These are phyloP conservation scores for Trichoderma harzianum DNA, from an alignment of 2,329 filamentous ascomycete genomes.

Conservation along the genomic window DNA sequence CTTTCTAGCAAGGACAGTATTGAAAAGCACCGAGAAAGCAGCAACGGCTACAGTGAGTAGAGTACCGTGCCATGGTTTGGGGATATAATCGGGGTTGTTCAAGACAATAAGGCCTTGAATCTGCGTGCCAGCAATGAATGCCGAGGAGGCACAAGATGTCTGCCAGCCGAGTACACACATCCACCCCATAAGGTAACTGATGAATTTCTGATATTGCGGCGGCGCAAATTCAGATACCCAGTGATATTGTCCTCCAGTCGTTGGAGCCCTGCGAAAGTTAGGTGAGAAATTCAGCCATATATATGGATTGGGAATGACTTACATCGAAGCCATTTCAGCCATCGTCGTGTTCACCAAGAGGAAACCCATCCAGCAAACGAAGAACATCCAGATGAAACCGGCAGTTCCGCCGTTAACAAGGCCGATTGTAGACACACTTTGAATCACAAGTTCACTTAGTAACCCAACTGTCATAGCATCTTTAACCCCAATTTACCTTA, in stretches of 20 bases:
- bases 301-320: background rate
- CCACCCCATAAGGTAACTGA: constrained; percentile 52
- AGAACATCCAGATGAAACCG: constrained; percentile 45
- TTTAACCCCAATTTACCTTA: background rate
- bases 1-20: constrained; percentile 25
- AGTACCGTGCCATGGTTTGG: constrained; percentile 6
- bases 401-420: constrained; percentile 43
- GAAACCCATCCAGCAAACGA: constrained; percentile 39
- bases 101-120: constrained; percentile 43
- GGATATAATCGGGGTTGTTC: constrained; percentile 19
- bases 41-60: constrained; percentile 2
- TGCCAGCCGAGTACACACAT: constrained; percentile 46
- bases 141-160: constrained; percentile 36
- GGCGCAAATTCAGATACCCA: constrained; percentile 56
- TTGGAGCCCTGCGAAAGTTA: constrained; percentile 46
- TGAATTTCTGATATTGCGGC: constrained; percentile 44
- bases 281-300: background rate
- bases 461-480: no score
- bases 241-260: constrained; percentile 56
- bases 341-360: constrained; percentile 40
- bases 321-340: constrained; percentile 42
- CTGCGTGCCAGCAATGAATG: constrained; percentile 43
- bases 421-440: constrained; percentile 17
- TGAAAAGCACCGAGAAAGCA: background rate
- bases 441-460: background rate